phyloP scores from a whole-genome alignment of 768 basidiomycete species.

The Phlegmacium glaucopus region DNA sequence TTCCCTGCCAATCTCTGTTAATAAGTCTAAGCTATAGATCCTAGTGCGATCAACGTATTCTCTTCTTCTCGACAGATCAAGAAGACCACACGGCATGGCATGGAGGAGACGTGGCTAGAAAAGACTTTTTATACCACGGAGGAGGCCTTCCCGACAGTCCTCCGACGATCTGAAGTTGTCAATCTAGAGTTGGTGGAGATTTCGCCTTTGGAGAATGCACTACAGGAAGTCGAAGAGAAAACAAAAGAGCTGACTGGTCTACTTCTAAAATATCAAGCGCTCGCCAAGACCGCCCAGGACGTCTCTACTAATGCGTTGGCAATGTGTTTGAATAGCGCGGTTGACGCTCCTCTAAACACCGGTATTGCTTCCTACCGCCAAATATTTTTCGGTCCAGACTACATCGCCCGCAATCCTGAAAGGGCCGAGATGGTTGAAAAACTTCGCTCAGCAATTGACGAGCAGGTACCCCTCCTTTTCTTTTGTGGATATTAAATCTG shows the following conservation, averaged over 20 bases:
- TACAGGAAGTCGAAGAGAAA: slow-evolving; percentile 77
- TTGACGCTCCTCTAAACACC: slow-evolving; percentile 78
- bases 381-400: slow-evolving; percentile 71
- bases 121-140: slow-evolving; percentile 87
- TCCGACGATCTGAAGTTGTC: slow-evolving; percentile 85
- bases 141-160: slow-evolving; percentile 86
- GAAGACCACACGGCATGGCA: slow-evolving; percentile 59
- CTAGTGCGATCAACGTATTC: slow-evolving; percentile 80
- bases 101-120: slow-evolving; percentile 81
- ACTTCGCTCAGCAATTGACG: slow-evolving; percentile 71
- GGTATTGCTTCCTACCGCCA: slow-evolving; percentile 77
- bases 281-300: slow-evolving; percentile 70
- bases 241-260: slow-evolving; percentile 73
- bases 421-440: slow-evolving; percentile 69
- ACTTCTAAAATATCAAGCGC: slow-evolving; percentile 68
- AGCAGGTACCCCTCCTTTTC: slow-evolving; percentile 54
- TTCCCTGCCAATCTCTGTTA: not conserved
- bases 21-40: not conserved
- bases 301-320: slow-evolving; percentile 79
- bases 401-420: slow-evolving; percentile 64
- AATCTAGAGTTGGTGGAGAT: slow-evolving; percentile 69
- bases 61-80: slow-evolving; percentile 69
- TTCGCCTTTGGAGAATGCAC: slow-evolving; percentile 81
- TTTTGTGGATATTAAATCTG: not conserved
- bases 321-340: slow-evolving; percentile 83